phyloP scores from a whole-genome alignment of 139 green algal species.

The Tetraselmis striata region DNA sequence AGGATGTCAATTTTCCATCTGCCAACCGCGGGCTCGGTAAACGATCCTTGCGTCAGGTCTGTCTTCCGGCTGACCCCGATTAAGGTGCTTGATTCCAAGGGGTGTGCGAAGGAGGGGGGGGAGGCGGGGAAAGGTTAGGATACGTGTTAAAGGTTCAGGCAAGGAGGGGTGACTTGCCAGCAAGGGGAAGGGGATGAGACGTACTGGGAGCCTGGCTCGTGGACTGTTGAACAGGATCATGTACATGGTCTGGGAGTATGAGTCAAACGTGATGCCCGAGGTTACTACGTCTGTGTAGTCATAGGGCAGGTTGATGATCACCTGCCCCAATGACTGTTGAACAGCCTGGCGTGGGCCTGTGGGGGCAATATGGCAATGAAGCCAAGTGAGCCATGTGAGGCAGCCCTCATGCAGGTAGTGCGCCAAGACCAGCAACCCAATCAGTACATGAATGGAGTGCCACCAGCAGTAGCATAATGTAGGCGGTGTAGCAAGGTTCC shows the following conservation, averaged over 20 bases:
- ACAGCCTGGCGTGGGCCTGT: background rate
- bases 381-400: no score
- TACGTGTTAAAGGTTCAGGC: background rate
- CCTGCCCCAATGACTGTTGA: background rate
- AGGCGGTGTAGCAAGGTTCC: no score
- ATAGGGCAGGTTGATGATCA: background rate
- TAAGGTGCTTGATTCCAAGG: no score
- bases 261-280: conserved; percentile 3
- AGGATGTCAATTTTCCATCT: background rate
- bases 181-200: background rate
- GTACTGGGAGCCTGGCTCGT: background rate
- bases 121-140: background rate
- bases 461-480: no score
- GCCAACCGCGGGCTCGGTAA: background rate
- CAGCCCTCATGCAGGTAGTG: no score
- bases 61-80: conserved; percentile 4
- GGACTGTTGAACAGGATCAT: conserved; percentile 6
- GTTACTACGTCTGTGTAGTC: conserved; percentile 2
- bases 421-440: no score
- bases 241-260: conserved; percentile 3
- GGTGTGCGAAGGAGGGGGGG: background rate
- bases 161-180: background rate
- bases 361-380: background rate
- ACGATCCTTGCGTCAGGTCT: background rate
- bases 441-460: no score